Evolutionary conservation across 2,329 filamentous ascomycete species (phyloP).

Genomic region (Fusarium vanettenii): DNA sequence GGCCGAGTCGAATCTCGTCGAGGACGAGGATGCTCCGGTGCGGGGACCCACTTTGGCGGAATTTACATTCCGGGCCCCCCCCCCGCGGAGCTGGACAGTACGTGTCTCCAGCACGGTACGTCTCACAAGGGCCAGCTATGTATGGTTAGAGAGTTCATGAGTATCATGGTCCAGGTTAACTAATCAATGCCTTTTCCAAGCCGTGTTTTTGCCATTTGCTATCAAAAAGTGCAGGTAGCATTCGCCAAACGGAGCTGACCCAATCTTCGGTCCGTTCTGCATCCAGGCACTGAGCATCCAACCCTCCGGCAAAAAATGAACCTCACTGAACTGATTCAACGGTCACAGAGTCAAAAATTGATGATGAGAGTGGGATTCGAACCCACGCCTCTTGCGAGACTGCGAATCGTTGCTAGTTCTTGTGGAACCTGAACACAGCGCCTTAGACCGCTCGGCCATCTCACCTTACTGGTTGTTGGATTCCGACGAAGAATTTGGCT

Average conservation of each 20-base stretch:
- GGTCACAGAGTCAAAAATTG: background rate
- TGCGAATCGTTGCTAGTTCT: slow-evolving; percentile 10
- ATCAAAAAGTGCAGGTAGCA: background rate
- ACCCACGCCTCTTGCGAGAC: slow-evolving; percentile 9
- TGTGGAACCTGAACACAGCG: slow-evolving; percentile 10
- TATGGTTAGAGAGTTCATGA: background rate
- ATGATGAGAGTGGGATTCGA: slow-evolving; percentile 10
- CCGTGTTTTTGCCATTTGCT: background rate
- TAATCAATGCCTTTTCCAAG: too few relatives aligned
- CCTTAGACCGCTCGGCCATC: slow-evolving; percentile 15
- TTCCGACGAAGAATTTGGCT: background rate
- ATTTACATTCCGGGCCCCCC: background rate
- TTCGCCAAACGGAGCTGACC: background rate
- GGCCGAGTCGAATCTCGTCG: background rate
- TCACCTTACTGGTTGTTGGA: background rate
- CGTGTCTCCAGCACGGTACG: background rate
- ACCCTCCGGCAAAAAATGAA: background rate
- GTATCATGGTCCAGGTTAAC: background rate
- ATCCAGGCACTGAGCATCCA: background rate
- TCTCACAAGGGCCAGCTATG: background rate
- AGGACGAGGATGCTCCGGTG: background rate
- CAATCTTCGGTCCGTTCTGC: background rate
- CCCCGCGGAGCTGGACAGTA: background rate
- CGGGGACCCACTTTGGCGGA: background rate
- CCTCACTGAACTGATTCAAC: background rate